Evolutionary conservation across 345 rosid genomes (phyloP).

Genomic region (Sonneratia caseolaris): DNA sequence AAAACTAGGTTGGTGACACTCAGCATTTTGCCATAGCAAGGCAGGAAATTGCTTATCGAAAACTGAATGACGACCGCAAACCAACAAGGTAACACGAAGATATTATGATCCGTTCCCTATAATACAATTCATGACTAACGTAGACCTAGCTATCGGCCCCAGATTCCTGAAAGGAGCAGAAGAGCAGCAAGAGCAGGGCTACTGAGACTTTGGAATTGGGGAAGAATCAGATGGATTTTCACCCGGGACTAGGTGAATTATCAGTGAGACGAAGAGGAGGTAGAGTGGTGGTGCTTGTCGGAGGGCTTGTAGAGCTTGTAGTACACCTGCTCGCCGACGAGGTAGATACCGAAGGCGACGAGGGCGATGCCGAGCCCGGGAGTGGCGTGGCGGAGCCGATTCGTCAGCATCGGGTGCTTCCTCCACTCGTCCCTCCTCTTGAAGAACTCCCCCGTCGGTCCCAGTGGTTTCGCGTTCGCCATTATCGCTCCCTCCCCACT

Average conservation of each 20-base stretch:
- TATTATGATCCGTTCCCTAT: not conserved
- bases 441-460: slow-evolving; percentile 89
- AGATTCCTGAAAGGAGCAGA: not conserved
- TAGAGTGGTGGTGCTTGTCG: slow-evolving; percentile 30
- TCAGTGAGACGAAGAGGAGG: slow-evolving; percentile 19
- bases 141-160: not conserved
- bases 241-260: not conserved
- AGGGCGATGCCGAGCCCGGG: slow-evolving; percentile 90
- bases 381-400: slow-evolving; percentile 70
- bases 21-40: not conserved
- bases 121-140: not conserved
- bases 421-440: slow-evolving; percentile 88
- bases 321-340: slow-evolving; percentile 86
- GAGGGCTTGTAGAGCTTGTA: slow-evolving; percentile 44
- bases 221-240: not conserved
- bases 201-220: not conserved
- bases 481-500: too few relatives aligned
- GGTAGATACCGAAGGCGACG: slow-evolving; percentile 82
- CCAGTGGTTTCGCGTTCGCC: slow-evolving; percentile 52
- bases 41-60: not conserved
- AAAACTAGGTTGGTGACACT: not conserved
- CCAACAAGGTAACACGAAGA: not conserved
- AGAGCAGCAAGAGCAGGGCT: not conserved
- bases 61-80: not conserved
- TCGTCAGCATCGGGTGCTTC: slow-evolving; percentile 79